These are phyloP conservation scores for Pseudocercospora fijiensis DNA, from an alignment of 2,329 filamentous ascomycete genomes.

Conservation along the genomic window DNA sequence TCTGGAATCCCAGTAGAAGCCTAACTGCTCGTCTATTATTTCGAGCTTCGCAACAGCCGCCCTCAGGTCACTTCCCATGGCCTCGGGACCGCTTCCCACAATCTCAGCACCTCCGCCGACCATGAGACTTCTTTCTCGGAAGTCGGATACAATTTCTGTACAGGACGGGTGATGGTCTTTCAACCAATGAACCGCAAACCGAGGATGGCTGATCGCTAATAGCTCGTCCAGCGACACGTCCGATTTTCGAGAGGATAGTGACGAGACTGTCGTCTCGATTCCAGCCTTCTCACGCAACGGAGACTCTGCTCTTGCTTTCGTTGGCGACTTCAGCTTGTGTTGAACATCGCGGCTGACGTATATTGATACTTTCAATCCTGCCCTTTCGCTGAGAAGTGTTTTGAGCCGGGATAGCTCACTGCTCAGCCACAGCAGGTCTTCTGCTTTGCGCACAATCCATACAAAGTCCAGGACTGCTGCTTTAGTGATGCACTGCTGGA, in stretches of 20 bases:
- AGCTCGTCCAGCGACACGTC: conserved; percentile 19
- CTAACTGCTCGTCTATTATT: conserved; percentile 13
- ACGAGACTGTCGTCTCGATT: not conserved
- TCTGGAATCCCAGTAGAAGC: conserved; percentile 34
- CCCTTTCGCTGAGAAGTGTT: conserved; percentile 40
- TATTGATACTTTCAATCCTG: conserved; percentile 53
- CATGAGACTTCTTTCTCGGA: conserved; percentile 25
- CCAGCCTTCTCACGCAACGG: not conserved
- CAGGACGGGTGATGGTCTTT: conserved; percentile 29
- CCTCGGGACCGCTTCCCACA: conserved; percentile 33
- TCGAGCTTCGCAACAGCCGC: conserved; percentile 24
- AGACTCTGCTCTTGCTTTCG: not conserved
- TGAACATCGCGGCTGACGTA: conserved; percentile 55
- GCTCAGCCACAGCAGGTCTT: conserved; percentile 59
- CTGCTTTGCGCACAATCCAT: conserved; percentile 60
- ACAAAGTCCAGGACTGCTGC: conserved; percentile 55
- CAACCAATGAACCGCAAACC: conserved; percentile 30
- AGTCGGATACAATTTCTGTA: conserved; percentile 28
- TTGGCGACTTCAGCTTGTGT: conserved; percentile 8
- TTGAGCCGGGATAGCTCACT: conserved; percentile 55
- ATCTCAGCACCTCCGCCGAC: conserved; percentile 28
- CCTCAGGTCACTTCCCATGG: conserved; percentile 33
- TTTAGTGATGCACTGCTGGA: conserved; percentile 32
- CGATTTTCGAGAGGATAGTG: not conserved
- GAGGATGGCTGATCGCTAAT: conserved; percentile 18